Conservation (phyloP, 257 asterid species). For the Solanum raphanifolium region DNA sequence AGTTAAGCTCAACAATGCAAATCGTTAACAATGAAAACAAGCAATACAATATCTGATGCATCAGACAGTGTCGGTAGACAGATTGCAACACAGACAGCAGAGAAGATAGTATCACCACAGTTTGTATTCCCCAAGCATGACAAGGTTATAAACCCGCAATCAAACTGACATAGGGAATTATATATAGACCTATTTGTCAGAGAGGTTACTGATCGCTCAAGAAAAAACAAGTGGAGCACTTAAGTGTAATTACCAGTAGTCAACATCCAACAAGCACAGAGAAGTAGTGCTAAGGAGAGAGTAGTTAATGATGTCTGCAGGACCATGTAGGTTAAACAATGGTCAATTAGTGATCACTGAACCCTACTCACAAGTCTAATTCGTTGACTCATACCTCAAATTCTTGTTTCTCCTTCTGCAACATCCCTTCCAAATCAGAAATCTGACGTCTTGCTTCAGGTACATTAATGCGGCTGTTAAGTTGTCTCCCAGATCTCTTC, state of each 20-base stretch:
- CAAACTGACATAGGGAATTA: background rate
- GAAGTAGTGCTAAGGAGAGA: background rate
- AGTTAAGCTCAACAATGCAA: background rate
- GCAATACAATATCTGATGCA: background rate
- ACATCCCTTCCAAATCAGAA: conserved; percentile 50
- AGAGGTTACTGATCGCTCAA: background rate
- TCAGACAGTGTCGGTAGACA: background rate
- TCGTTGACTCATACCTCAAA: conserved; percentile 48
- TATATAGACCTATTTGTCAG: background rate
- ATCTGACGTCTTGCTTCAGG: conserved; percentile 48
- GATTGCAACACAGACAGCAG: background rate
- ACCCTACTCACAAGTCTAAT: background rate
- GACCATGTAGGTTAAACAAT: background rate
- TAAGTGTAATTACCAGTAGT: background rate
- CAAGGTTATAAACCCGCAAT: background rate
- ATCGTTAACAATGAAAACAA: background rate
- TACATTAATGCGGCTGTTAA: conserved; percentile 15
- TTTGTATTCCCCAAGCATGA: background rate
- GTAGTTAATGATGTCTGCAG: background rate
- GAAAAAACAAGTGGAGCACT: background rate
- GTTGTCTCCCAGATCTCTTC: conserved; percentile 27
- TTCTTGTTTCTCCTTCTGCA: conserved; percentile 76
- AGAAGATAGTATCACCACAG: background rate
- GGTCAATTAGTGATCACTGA: background rate
- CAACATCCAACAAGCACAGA: background rate